phyloP scores from a whole-genome alignment of 495 filamentous ascomycete species.

The Penicillium verhagenii region DNA sequence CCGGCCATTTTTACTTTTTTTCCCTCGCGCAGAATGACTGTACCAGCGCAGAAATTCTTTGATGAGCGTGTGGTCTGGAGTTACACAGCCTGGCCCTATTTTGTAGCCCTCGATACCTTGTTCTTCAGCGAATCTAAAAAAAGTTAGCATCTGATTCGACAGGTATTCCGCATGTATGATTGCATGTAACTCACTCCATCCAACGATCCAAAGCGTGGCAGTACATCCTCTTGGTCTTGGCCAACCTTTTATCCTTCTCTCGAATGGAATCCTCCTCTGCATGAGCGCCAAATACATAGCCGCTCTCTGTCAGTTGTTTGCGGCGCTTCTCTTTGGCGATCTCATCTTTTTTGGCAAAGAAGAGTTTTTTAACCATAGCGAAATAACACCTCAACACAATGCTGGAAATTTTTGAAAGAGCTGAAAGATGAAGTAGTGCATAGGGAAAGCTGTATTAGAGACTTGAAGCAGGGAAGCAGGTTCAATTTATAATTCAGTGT shows the following conservation, averaged over 20 bases:
- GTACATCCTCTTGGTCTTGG: constrained; percentile 17
- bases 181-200: constrained; percentile 16
- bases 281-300: constrained; percentile 23
- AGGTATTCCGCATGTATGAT: neutral
- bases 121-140: constrained; percentile 8
- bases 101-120: constrained; percentile 11
- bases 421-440: too few relatives aligned
- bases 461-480: too few relatives aligned
- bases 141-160: constrained; percentile 4
- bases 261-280: constrained; percentile 11
- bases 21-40: neutral
- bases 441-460: too few relatives aligned
- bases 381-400: too few relatives aligned
- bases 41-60: constrained; percentile 25
- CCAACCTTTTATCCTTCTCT: constrained; percentile 17
- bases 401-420: too few relatives aligned
- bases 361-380: constrained; percentile 12
- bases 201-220: neutral
- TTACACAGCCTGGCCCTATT: constrained; percentile 1
- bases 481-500: too few relatives aligned
- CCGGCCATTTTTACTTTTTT: constrained; percentile 5
- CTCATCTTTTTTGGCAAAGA: constrained; percentile 16
- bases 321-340: constrained; percentile 9
- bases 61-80: constrained; percentile 11
- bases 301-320: constrained; percentile 5